Evolutionary conservation across 495 filamentous ascomycete species (phyloP), one percentile per base, ranked within the genome.

Genomic region (Neurospora pannonica): DNA sequence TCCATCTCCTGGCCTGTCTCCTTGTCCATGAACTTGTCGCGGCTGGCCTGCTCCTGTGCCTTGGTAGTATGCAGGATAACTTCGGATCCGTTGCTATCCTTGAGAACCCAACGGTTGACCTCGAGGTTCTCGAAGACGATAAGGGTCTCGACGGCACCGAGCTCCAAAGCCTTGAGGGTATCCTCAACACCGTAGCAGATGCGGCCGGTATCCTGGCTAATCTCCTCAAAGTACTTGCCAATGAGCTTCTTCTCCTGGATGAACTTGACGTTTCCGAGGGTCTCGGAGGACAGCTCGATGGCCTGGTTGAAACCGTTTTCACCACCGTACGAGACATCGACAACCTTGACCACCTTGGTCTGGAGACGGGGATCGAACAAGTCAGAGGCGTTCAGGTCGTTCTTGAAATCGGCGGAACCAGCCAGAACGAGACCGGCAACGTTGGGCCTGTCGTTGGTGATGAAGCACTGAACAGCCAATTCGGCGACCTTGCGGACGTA

Each of bases 211-310:
- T 99, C 97, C 81, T 97, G 94, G 78, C 93, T 97, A 80, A 99
- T 98, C 84, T 99, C 94, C 81, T 98, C 93, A 79, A 99, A 99
- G 88, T 99, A 99, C 78, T 91, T 94, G 79, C 94, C 93, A 80
- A 99, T 99, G 71, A 99, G 89, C 87, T 97, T 98, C 92, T 99
- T 99, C 88, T 99, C 96, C 83, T 99, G 96, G 82, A 99, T 97
- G 83, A 99, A 99, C 84, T 99, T 99, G 87, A 99, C 96, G 78
- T 97, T 98, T 83, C 94, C 92, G 69, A 99, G 88, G n/a, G 96
- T 98, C 87, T 99, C 97, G 15, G 93, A 87, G 38, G 96, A 90
- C 77, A 99, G 84, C 80, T 98, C 96, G 76, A 99, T 99, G 72
- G 96, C 96, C 85, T 99, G 97, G 86, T 98, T 99, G 87, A 99